These are phyloP conservation scores for Elaeis oleifera DNA, from an alignment of 202 grass and related monocot genomes.

Conservation along the genomic window DNA sequence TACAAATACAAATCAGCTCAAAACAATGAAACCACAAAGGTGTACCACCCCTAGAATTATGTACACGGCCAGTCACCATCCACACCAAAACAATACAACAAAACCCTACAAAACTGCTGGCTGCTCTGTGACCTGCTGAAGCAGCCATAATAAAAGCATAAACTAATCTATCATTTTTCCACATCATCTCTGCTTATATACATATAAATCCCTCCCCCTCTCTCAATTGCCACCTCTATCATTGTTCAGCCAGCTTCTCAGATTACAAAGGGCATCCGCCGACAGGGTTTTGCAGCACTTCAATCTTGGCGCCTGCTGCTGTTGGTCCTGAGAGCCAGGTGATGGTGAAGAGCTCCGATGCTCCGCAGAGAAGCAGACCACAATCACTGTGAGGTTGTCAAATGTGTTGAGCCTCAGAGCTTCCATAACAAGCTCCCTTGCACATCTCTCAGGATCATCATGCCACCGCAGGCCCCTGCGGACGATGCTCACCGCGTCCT, in stretches of 20 bases:
- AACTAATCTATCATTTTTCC: not conserved
- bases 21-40: too few relatives aligned
- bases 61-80: not conserved
- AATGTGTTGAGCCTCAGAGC: constrained; percentile 57
- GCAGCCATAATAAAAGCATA: not conserved
- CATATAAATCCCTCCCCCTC: not conserved
- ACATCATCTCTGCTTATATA: constrained; percentile 1
- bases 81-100: not conserved
- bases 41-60: not conserved
- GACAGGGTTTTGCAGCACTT: constrained; percentile 74
- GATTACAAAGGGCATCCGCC: constrained; percentile 52
- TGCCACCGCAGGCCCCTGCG: constrained; percentile 53
- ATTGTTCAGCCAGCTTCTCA: constrained; percentile 53
- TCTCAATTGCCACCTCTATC: constrained; percentile 9
- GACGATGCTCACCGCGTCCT: constrained; percentile 57
- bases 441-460: constrained; percentile 58
- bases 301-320: constrained; percentile 3
- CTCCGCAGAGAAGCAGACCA: constrained; percentile 47
- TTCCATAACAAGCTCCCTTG: constrained; percentile 64
- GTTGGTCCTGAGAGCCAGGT: constrained; percentile 6
- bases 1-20: too few relatives aligned
- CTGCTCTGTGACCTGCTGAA: not conserved
- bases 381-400: constrained; percentile 79
- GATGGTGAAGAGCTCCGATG: constrained; percentile 12
- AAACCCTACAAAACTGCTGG: not conserved